Evolutionary conservation across 352 stramenopile species (phyloP).

Genomic region (Phytopythium oedochilum): DNA sequence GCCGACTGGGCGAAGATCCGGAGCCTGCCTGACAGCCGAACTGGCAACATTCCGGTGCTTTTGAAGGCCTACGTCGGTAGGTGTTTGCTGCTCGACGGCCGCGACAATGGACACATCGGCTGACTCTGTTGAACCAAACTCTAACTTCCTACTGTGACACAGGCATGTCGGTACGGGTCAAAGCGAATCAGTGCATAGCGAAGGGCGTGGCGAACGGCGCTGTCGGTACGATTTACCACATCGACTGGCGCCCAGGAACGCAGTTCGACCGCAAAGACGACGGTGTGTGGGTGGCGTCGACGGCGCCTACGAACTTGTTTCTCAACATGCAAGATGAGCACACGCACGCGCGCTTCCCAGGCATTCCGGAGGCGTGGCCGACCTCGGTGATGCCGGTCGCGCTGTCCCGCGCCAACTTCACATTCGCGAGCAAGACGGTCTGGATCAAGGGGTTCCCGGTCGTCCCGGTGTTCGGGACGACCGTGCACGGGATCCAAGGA

Average conservation of each 20-base stretch:
- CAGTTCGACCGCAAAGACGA: conserved; percentile 3
- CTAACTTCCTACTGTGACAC: too few relatives aligned
- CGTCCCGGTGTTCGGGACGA: conserved; percentile 15
- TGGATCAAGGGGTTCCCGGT: conserved; percentile 18
- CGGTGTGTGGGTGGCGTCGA: conserved; percentile 7
- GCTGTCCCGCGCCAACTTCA: neutral
- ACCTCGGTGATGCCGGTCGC: conserved; percentile 19
- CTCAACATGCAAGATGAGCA: conserved; percentile 3
- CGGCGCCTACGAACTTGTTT: conserved; percentile 4
- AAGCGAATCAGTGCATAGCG: conserved; percentile 11
- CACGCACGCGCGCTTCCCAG: neutral
- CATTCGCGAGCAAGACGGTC: neutral
- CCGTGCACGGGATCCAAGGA: conserved; percentile 16
- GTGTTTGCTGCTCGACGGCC: neutral
- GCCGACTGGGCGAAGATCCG: too few relatives aligned
- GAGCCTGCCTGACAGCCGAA: conserved; percentile 12
- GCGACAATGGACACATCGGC: too few relatives aligned
- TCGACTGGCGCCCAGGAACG: conserved; percentile 7
- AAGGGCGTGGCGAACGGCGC: conserved; percentile 14
- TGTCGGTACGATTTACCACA: conserved; percentile 3
- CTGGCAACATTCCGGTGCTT: conserved; percentile 2
- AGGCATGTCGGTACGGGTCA: conserved; percentile 11
- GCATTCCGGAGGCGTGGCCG: conserved; percentile 5
- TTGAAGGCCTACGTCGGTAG: conserved; percentile 8
- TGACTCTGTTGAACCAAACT: too few relatives aligned